Evolutionary conservation across 2,329 filamentous ascomycete genomes (phyloP), one percentile per base, ranked within the genome.

Genomic region (Fusarium drepaniforme): DNA sequence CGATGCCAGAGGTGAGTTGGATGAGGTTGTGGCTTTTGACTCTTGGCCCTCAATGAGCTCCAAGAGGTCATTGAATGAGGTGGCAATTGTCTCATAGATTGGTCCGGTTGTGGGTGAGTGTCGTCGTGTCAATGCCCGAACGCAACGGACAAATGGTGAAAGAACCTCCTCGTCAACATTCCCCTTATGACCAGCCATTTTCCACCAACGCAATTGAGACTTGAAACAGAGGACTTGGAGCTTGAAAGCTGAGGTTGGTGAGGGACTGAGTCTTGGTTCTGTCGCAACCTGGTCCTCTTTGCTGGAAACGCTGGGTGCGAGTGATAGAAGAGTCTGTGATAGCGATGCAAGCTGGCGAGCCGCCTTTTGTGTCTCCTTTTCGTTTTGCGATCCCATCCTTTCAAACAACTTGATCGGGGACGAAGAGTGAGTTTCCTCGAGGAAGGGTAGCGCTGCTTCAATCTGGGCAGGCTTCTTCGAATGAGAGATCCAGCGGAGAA

Each of bases 251-350:
- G 85, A 81, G 25, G 87, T 83, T 1, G 93, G 91, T 2, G 85
- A 85, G 5, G 91, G 86, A 70, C 87, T 90, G 9, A 91, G 81
- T 30, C 87, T 86, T 11, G 86, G 82, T 69, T 92, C 89, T 5
- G 83, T 78, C 0, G 90, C 90, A 2, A 86, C 74, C 5, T 81
- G 82, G 77, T 96, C 93, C 46, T 92, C 90, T 12, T 90, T 88
- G 59, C 85, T 85, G 3, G 92, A 90, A n/a, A 93, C 85, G 76
- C 90, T 93, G 1, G 93, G 93, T 33, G 91, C 89, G 1, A 95
- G 82, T 1, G 90, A 89, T 1, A 95, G 84, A 0, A 95, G 83
- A 4, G 87, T 86, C 74, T 93, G 91, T 0, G 92, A 91, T 2
- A 95, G 79, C 0, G 86, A 88, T 60, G 94, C 92, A 21, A 96